A percentile compares a stretch with the other conserved stretches of the same genome.
Evolutionary conservation across 495 filamentous ascomycete genomes (phyloP).

Genomic region (Tuber indicum): DNA sequence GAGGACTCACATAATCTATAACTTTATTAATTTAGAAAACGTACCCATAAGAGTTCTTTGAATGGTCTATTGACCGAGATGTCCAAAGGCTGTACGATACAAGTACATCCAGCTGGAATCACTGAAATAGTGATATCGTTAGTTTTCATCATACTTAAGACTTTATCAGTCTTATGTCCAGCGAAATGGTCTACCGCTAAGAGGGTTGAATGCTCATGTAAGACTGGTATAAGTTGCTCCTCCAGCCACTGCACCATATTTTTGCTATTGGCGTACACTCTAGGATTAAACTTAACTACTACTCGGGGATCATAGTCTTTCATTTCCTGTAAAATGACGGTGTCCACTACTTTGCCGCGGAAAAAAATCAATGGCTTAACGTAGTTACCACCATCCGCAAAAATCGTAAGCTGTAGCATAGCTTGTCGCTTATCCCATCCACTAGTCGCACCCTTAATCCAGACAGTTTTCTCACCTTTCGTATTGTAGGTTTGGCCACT

Average conservation of each 20-base stretch:
- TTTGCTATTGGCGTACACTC: background rate
- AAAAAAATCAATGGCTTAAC: background rate
- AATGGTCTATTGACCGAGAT: conserved; percentile 7
- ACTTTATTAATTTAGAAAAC: background rate
- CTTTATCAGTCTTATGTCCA: background rate
- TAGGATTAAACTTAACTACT: conserved; percentile 15
- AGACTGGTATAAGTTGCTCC: conserved; percentile 10
- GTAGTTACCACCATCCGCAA: conserved; percentile 7
- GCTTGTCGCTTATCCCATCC: conserved; percentile 12
- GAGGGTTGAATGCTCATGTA: background rate
- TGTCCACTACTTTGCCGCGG: background rate
- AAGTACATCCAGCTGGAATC: background rate
- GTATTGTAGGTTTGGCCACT: conserved; percentile 3
- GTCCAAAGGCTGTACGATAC: background rate
- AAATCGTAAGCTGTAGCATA: conserved; percentile 7
- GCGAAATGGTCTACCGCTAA: background rate
- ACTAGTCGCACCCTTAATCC: background rate
- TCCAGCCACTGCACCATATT: conserved; percentile 5
- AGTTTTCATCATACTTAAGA: background rate
- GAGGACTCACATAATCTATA: too few relatives aligned
- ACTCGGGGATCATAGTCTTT: conserved; percentile 6
- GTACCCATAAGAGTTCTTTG: conserved; percentile 2
- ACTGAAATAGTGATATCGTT: conserved; percentile 1
- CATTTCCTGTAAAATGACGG: background rate
- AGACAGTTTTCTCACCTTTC: conserved; percentile 5